Evolutionary conservation across 768 basidiomycete genomes (phyloP).

Genomic region (Coprinopsis sp.): DNA sequence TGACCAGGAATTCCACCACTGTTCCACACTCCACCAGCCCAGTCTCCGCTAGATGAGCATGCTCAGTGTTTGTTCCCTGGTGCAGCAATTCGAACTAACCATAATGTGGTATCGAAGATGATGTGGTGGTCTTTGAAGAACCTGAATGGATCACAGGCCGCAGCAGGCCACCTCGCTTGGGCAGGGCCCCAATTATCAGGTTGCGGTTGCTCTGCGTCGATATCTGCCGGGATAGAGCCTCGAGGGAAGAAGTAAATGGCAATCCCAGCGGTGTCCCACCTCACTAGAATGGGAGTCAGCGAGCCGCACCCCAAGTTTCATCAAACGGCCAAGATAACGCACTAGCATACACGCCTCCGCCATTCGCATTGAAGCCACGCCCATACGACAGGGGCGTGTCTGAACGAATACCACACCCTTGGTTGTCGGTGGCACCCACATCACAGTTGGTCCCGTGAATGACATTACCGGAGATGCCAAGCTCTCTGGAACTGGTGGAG

Average conservation of each 20-base stretch:
- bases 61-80: not conserved
- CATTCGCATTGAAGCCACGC: slow-evolving; percentile 76
- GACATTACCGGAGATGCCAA: slow-evolving; percentile 60
- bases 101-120: slow-evolving; percentile 85
- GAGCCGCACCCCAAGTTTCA: slow-evolving; percentile 6
- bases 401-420: slow-evolving; percentile 79
- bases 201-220: slow-evolving; percentile 64
- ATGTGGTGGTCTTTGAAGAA: slow-evolving; percentile 75
- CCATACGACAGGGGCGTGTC: slow-evolving; percentile 65
- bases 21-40: slow-evolving; percentile 82
- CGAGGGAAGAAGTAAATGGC: slow-evolving; percentile 80
- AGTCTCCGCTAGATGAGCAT: slow-evolving; percentile 61
- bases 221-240: slow-evolving; percentile 69
- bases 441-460: slow-evolving; percentile 71
- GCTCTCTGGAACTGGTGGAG: slow-evolving; percentile 37
- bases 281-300: slow-evolving; percentile 39
- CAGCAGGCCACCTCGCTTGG: slow-evolving; percentile 74
- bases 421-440: slow-evolving; percentile 62
- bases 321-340: slow-evolving; percentile 28
- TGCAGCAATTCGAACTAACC: slow-evolving; percentile 36
- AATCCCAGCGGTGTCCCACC: slow-evolving; percentile 74
- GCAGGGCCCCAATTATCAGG: slow-evolving; percentile 76
- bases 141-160: slow-evolving; percentile 66
- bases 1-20: slow-evolving; percentile 75
- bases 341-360: slow-evolving; percentile 91